Conservation (phyloP, 768 basidiomycete genomes). For the Mrakia hoshinonis region DNA sequence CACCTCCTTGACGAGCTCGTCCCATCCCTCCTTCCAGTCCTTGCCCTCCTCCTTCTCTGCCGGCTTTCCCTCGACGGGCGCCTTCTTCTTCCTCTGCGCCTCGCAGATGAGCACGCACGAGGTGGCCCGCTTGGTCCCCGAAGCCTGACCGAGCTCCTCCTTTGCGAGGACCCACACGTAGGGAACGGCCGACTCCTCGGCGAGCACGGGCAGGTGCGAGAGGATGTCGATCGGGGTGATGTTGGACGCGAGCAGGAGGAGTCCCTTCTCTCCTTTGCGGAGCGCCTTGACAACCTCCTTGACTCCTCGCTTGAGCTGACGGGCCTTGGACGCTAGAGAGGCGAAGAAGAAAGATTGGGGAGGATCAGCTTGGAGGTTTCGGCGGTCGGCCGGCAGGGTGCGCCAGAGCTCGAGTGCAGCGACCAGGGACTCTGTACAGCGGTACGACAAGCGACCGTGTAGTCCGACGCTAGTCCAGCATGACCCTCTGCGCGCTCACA, state of each 20-base stretch:
- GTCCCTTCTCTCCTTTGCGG: conserved; percentile 90
- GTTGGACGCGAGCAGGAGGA: conserved; percentile 88
- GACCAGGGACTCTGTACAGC: neutral
- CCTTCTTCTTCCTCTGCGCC: conserved; percentile 53
- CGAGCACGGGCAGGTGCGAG: conserved; percentile 86
- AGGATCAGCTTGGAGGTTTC: no score
- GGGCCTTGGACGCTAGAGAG: conserved; percentile 70
- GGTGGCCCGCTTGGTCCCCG: conserved; percentile 94
- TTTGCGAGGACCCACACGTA: conserved; percentile 43
- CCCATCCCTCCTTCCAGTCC: conserved; percentile 77
- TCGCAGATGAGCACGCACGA: conserved; percentile 93
- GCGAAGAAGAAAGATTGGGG: neutral
- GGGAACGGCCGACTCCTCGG: conserved; percentile 66
- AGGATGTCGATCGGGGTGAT: conserved; percentile 98
- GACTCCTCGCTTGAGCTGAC: conserved; percentile 93
- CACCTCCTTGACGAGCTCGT: conserved; percentile 78
- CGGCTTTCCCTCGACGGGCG: conserved; percentile 46
- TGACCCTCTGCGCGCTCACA: no score
- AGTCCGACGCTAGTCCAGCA: no score
- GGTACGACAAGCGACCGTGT: no score
- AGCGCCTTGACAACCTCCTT: conserved; percentile 98
- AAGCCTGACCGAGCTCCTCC: conserved; percentile 90
- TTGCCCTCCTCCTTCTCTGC: conserved; percentile 57
- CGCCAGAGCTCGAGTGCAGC: neutral
- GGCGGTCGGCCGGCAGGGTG: no score